These are phyloP conservation scores for Sugiyamaella qingdaonensis DNA, from an alignment of 805 yeast species.

Conservation along the genomic window DNA sequence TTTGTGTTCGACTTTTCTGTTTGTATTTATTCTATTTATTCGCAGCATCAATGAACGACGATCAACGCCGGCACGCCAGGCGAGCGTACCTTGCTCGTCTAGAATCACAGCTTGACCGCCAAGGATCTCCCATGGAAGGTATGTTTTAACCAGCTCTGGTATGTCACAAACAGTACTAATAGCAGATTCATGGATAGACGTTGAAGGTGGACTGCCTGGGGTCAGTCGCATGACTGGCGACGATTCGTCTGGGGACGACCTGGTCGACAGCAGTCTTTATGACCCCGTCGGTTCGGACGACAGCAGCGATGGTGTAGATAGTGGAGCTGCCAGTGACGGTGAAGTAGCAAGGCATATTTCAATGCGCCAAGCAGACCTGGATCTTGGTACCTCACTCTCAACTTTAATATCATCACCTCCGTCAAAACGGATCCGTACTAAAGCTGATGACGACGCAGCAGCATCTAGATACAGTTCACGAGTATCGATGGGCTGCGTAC, in stretches of 20 bases:
- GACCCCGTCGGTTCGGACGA: background rate
- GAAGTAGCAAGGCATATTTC: background rate
- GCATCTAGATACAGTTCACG: background rate
- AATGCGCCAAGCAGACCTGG: slow-evolving; percentile 10
- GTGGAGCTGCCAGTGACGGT: slow-evolving; percentile 7
- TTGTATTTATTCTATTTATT: background rate
- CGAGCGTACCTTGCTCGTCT: background rate
- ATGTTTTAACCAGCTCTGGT: background rate
- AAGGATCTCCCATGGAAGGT: background rate
- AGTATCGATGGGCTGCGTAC: slow-evolving; percentile 7
- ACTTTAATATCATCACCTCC: slow-evolving; percentile 12
- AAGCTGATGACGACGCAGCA: background rate
- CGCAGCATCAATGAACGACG: background rate
- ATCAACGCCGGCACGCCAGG: background rate
- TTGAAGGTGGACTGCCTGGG: slow-evolving; percentile 5
- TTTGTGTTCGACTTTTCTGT: background rate
- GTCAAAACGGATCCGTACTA: background rate
- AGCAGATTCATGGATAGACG: slow-evolving; percentile 15
- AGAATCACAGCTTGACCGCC: background rate
- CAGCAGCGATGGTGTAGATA: slow-evolving; percentile 13
- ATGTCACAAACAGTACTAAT: background rate
- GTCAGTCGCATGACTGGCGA: slow-evolving; percentile 1
- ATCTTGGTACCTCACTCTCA: slow-evolving; percentile 15
- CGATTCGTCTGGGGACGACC: background rate
- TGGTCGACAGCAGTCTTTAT: background rate